Percentiles rank a stretch among this genome's conserved stretches.
Conservation (phyloP, 768 basidiomycete species). For the Lanmaoa rubissima region DNA sequence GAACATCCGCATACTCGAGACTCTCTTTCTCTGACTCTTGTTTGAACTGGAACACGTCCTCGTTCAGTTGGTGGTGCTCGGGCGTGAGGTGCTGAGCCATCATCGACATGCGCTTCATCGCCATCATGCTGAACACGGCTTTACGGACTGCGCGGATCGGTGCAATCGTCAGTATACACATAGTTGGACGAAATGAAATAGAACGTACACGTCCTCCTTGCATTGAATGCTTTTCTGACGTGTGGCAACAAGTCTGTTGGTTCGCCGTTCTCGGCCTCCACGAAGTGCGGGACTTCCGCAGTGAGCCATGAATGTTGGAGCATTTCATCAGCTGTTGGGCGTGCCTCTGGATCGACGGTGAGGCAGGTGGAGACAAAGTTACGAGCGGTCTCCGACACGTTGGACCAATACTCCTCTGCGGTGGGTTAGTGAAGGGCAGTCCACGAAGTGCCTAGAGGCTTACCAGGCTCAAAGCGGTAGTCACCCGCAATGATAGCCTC, state of each 20-base stretch:
- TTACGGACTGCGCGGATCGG: constrained; percentile 64
- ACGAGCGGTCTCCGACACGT: constrained; percentile 79
- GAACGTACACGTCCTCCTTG: constrained; percentile 75
- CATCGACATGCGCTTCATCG: constrained; percentile 75
- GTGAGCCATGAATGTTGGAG: constrained; percentile 72
- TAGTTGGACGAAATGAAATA: neutral
- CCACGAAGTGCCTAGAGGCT: constrained; percentile 1
- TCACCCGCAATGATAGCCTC: constrained; percentile 92
- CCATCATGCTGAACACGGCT: constrained; percentile 83
- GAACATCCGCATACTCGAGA: constrained; percentile 42
- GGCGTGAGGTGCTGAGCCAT: constrained; percentile 41
- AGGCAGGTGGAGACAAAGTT: constrained; percentile 82
- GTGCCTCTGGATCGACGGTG: constrained; percentile 73
- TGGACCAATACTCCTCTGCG: constrained; percentile 77
- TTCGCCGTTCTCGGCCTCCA: constrained; percentile 51
- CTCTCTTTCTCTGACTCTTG: constrained; percentile 68
- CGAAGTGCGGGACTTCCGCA: constrained; percentile 65
- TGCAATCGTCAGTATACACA: neutral
- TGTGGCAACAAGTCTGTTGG: constrained; percentile 82
- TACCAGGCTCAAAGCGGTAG: constrained; percentile 82
- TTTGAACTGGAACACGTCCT: constrained; percentile 67
- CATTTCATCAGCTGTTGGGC: constrained; percentile 77
- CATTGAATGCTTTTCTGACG: constrained; percentile 88
- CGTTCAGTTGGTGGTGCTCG: constrained; percentile 50
- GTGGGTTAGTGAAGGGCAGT: neutral